Conservation (phyloP, 495 filamentous ascomycete species). For the Penicillium canariense region DNA sequence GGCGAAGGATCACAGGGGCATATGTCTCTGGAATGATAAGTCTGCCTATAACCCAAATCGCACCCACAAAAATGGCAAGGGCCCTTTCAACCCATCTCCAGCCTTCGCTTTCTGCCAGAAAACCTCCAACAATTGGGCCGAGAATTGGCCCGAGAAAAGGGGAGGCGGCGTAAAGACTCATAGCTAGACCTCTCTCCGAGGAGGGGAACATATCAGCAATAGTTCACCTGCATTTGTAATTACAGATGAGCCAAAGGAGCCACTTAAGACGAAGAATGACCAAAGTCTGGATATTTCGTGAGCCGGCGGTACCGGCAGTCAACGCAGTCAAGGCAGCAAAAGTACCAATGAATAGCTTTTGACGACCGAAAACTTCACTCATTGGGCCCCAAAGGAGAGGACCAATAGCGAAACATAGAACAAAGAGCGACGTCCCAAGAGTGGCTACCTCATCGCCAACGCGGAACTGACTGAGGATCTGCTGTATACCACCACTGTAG, state of each 20-base stretch:
- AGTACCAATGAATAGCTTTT: slow-evolving; percentile 56
- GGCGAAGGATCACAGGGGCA: slow-evolving; percentile 54
- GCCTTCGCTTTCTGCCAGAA: slow-evolving; percentile 55
- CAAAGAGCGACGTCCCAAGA: slow-evolving; percentile 62
- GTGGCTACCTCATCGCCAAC: slow-evolving; percentile 51
- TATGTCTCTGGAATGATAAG: slow-evolving; percentile 60
- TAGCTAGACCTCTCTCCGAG: slow-evolving; percentile 53
- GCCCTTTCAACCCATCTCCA: slow-evolving; percentile 69
- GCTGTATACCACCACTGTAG: slow-evolving; percentile 57
- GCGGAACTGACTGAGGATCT: slow-evolving; percentile 54
- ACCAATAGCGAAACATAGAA: slow-evolving; percentile 63
- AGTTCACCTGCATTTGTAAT: slow-evolving; percentile 59
- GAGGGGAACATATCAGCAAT: slow-evolving; percentile 62
- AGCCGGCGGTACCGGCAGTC: slow-evolving; percentile 53
- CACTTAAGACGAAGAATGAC: slow-evolving; percentile 66
- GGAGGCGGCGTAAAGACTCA: slow-evolving; percentile 52
- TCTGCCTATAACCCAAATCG: slow-evolving; percentile 52
- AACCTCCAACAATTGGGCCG: slow-evolving; percentile 59
- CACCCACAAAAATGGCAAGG: slow-evolving; percentile 47
- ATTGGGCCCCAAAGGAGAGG: slow-evolving; percentile 57
- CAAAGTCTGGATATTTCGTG: slow-evolving; percentile 57
- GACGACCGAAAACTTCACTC: slow-evolving; percentile 60
- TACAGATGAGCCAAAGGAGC: slow-evolving; percentile 62
- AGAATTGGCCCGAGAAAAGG: slow-evolving; percentile 56
- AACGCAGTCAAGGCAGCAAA: slow-evolving; percentile 55